A percentile compares a stretch with the other conserved stretches of the same genome.
These are phyloP conservation scores for Collybia mongolica DNA, from an alignment of 768 basidiomycete genomes.

Conservation along the genomic window DNA sequence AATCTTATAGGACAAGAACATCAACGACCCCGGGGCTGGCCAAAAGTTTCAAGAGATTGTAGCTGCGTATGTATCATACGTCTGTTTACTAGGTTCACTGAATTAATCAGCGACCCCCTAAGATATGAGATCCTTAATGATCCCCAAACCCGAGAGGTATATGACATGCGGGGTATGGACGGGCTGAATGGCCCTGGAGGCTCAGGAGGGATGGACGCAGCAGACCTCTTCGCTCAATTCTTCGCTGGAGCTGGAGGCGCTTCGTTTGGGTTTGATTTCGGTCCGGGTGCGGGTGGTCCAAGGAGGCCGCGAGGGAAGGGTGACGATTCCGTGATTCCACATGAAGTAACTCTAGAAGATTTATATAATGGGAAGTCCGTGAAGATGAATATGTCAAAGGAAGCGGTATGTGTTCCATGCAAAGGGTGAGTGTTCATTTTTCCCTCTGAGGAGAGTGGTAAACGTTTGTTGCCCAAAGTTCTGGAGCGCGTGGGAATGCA, in stretches of 20 bases:
- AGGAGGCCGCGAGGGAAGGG: constrained; percentile 53
- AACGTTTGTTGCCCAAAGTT: constrained; percentile 37
- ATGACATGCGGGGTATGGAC: constrained; percentile 74
- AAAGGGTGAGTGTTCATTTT: constrained; percentile 60
- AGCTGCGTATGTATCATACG: constrained; percentile 63
- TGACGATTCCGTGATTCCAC: constrained; percentile 65
- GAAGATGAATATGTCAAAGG: constrained; percentile 87
- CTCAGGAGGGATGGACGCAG: constrained; percentile 50
- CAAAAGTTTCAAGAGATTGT: constrained; percentile 87
- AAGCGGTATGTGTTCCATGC: constrained; percentile 74
- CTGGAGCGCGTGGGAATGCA: constrained; percentile 80
- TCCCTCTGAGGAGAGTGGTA: not conserved
- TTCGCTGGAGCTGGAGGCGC: constrained; percentile 43
- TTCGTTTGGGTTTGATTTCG: constrained; percentile 51
- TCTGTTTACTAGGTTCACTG: constrained; percentile 2
- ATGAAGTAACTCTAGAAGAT: constrained; percentile 89
- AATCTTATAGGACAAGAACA: constrained; percentile 79
- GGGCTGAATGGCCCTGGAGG: constrained; percentile 55
- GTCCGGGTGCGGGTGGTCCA: constrained; percentile 53
- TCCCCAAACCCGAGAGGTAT: constrained; percentile 61
- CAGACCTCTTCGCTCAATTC: constrained; percentile 75
- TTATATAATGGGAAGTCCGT: constrained; percentile 89
- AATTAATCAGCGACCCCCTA: constrained; percentile 4
- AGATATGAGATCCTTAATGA: constrained; percentile 86
- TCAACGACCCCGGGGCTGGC: constrained; percentile 81